These are phyloP conservation scores for Acephala macrosclerotiorum DNA, from an alignment of 2,329 filamentous ascomycete species.

Conservation along the genomic window DNA sequence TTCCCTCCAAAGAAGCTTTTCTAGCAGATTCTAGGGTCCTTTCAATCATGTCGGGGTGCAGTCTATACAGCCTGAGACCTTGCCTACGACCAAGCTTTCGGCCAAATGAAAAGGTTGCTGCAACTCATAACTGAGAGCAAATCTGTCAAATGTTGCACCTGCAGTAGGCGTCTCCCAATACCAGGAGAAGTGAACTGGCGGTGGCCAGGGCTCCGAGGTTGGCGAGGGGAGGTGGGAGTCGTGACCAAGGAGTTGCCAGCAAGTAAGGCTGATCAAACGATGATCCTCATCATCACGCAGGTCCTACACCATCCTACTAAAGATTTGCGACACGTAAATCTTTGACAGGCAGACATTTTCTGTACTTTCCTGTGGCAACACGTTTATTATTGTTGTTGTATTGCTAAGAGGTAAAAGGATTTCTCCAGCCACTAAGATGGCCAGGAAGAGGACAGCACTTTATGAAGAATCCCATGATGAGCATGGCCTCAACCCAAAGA, in stretches of 20 bases:
- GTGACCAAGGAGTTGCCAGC: slow-evolving; percentile 3
- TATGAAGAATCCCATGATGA: slow-evolving; percentile 7
- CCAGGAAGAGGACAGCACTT: background rate
- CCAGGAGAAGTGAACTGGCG: background rate
- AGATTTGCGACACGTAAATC: background rate
- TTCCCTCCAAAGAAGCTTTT: background rate
- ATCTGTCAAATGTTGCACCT: background rate
- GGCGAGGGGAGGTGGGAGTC: background rate
- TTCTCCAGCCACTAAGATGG: background rate
- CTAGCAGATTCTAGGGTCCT: background rate
- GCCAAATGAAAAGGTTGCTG: background rate
- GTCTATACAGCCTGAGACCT: background rate
- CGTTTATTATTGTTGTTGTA: background rate
- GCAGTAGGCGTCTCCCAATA: background rate
- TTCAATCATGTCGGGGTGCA: background rate
- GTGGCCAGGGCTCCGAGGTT: background rate
- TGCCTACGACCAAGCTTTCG: background rate
- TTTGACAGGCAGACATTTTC: background rate
- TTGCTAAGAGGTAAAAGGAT: background rate
- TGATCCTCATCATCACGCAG: slow-evolving; percentile 14
- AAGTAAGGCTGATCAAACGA: slow-evolving; percentile 15
- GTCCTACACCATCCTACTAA: slow-evolving; percentile 15
- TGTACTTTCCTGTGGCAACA: background rate
- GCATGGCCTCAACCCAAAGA: background rate
- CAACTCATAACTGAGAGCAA: background rate